Base-by-base conservation (phyloP, 164 flowering plant species). In the Pachysandra terminalis region DNA sequence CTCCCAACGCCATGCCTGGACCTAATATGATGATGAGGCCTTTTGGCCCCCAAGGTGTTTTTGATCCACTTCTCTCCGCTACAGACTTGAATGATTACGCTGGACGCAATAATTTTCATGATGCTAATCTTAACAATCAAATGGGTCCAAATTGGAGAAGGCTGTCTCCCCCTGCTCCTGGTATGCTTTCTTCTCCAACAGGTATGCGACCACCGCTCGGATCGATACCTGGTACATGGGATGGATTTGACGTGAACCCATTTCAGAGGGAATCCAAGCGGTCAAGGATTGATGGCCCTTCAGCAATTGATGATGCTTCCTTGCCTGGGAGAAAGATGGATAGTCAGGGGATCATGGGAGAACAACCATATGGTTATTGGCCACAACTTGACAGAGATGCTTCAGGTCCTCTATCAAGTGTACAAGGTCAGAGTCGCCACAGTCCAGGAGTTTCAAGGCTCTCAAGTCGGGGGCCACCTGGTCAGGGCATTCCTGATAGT, bases 221-320 rank as follows among this genome's bases (percentile, higher is more conserved):
- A 64, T 76, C 83, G 16, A 56, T 63, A 15, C 61, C 90, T 69
- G 77, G 78, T 72, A 69, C 80, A 41, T 89, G 94, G 96, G 96
- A 91, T 77, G 88, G 80, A 24, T 78, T 79, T 73, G 96, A 92
- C 68, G n/a, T n/a, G n/a, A 64, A 73, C 3, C 87, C 82, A 61
- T 77, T 79, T 66, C 87, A 77, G 21, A 84, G 99, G 64, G 96
- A 90, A 19, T 62, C 91, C 26, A 95, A 95, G 77, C 78, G 98
- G 64, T 78, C 89, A 32, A 86, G 99, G 78, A 40, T 87, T 51
- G 94, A 87, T 56, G 81, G 77, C 68, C 58, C 82, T 67, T 65
- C 73, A 40, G 56, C 84, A 7, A 48, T 72, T 60, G 82, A 83
- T 27, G 84, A 81, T 48, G 53, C 73, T 69, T 16, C 85, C 64